Evolutionary conservation across 106 monocot species (phyloP), one percentile per base, ranked within the genome.

Genomic region (Posidonia australis): DNA sequence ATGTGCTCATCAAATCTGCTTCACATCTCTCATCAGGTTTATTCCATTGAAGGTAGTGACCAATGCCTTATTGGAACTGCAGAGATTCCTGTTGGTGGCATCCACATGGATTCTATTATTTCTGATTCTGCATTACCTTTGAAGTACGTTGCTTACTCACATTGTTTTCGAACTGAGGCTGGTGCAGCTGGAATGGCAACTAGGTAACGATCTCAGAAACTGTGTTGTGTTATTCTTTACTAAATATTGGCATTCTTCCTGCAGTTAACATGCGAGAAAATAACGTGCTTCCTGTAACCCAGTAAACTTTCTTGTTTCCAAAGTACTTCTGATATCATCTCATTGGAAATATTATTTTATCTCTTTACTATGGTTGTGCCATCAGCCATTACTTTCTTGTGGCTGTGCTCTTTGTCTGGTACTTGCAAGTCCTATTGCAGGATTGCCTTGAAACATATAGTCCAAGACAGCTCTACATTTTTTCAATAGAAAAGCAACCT

Each of bases 21-120:
- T 25, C 26, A 55, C 19, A 44, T 65, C 25, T 53, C 54, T 63
- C 27, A 65, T 49, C 79, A 98, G 96, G 90, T 98, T 47, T 98
- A 98, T 77, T 90, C 90, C 73, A 80, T 98, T 57, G 90, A 87
- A 70, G 84, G 76, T 62, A 83, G 79, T 78, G 90, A 90, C 41
- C 90, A 90, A 64, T 98, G 96, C 74, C 90, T 98, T 60, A 85
- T 98, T 69, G 96, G 96, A 59, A 98, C 96, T 53, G 84, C 96
- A 64, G 96, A 98, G 67, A 90, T 90, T 70, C 90, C 96, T 62
- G 90, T 98, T 65, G 87, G 90, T 46, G 96, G 96, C 32, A 84
- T 98, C 63, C 96, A 98, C 62, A 90, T 98, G 96, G 81, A 98
- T 62, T 82, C 90, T 44, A 91, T 98, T 68, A 68, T 98, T 72